Evolutionary conservation across 345 rosid genomes (phyloP).

Genomic region (Eucalyptus curtisii): DNA sequence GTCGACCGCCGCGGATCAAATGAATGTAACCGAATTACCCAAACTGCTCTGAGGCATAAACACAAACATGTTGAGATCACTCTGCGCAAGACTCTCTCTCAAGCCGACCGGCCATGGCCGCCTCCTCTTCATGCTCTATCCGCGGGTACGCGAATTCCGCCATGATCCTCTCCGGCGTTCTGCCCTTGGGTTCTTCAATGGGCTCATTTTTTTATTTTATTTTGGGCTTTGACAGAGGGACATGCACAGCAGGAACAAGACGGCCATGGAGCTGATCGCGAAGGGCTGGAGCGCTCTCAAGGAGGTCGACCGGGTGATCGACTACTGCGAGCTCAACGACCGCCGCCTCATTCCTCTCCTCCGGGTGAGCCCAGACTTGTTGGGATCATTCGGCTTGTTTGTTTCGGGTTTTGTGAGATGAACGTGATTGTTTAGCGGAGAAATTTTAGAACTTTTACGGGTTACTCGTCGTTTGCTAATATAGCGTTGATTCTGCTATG

Average conservation of each 20-base stretch:
- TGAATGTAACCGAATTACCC: background rate
- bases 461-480: too few relatives aligned
- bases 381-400: background rate
- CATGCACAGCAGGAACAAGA: too few relatives aligned
- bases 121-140: slow-evolving; percentile 14
- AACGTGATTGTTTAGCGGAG: background rate
- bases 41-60: background rate
- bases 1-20: background rate
- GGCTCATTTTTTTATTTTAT: background rate
- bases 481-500: too few relatives aligned
- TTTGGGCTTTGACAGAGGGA: too few relatives aligned
- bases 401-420: background rate
- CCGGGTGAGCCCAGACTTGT: slow-evolving; percentile 13
- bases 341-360: slow-evolving; percentile 82
- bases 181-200: background rate
- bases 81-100: background rate
- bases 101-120: background rate
- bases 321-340: slow-evolving; percentile 15
- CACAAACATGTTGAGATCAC: slow-evolving; percentile 1
- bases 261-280: too few relatives aligned
- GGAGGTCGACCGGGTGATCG: too few relatives aligned
- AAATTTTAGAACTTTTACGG: too few relatives aligned
- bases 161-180: background rate
- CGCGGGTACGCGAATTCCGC: background rate
- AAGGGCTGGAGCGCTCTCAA: too few relatives aligned